Percentiles rank a stretch among this genome's conserved stretches.
These are phyloP conservation scores for Aspergillus asperescens DNA, from an alignment of 495 filamentous ascomycete species.

Conservation along the genomic window DNA sequence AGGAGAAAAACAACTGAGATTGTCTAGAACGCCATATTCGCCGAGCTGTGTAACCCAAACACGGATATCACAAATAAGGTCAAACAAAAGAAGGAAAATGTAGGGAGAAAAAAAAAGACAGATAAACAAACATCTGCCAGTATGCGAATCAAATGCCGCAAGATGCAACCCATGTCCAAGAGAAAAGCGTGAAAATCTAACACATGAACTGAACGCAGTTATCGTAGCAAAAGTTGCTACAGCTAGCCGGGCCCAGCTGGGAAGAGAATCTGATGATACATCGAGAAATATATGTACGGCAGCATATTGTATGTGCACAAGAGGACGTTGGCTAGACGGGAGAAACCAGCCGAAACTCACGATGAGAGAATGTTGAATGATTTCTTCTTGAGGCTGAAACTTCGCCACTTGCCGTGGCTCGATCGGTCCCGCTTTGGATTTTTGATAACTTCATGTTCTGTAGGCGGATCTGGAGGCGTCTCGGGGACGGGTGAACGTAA, in stretches of 20 bases:
- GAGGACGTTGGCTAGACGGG: conserved; percentile 4
- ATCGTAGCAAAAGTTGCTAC: conserved; percentile 1
- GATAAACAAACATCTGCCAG: conserved; percentile 11
- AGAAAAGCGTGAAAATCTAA: conserved; percentile 15
- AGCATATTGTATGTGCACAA: conserved; percentile 33
- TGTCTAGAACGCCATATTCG: conserved; percentile 28
- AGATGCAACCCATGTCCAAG: conserved; percentile 15
- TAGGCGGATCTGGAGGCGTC: conserved; percentile 25
- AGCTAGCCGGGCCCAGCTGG: conserved; percentile 7
- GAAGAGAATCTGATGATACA: conserved; percentile 35
- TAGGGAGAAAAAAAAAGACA: background rate
- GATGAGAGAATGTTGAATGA: conserved; percentile 36
- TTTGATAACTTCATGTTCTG: conserved; percentile 20
- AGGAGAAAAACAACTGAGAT: background rate
- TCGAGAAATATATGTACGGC: conserved; percentile 28
- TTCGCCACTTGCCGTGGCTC: conserved; percentile 35
- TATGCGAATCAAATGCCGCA: conserved; percentile 16
- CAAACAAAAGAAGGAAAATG: conserved; percentile 10
- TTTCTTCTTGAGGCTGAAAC: conserved; percentile 42
- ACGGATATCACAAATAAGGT: conserved; percentile 29
- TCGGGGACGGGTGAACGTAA: conserved; percentile 11
- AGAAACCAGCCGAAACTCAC: conserved; percentile 3
- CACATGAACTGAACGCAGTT: conserved; percentile 13
- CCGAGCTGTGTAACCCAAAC: conserved; percentile 28
- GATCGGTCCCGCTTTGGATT: conserved; percentile 23